Conservation (phyloP, 1,139 yeast genomes). For the Taiozyma sp. region DNA sequence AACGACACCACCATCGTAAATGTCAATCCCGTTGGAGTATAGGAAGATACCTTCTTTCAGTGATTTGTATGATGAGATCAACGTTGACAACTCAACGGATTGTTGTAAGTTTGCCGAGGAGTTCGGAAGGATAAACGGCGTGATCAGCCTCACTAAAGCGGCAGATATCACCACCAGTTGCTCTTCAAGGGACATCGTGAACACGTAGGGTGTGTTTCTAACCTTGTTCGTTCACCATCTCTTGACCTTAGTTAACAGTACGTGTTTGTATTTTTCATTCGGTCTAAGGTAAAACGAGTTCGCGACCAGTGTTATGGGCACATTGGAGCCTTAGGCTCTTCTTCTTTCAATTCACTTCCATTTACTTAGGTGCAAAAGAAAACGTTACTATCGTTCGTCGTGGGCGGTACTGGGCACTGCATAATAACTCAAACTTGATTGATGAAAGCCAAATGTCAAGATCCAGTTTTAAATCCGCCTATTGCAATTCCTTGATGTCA, state of each 20-base stretch:
- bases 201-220: background rate
- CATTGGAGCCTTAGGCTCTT: no score
- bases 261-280: background rate
- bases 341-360: no score
- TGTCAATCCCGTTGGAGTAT: constrained; percentile 51
- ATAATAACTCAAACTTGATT: no score
- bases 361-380: no score
- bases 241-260: background rate
- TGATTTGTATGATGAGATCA: constrained; percentile 61
- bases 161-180: constrained; percentile 9
- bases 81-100: constrained; percentile 76
- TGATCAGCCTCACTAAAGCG: constrained; percentile 13
- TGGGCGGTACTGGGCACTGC: no score
- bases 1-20: constrained; percentile 82
- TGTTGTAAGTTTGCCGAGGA: constrained; percentile 34
- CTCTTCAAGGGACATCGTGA: background rate
- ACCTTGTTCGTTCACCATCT: background rate
- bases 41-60: constrained; percentile 79
- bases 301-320: background rate
- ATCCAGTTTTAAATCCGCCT: no score
- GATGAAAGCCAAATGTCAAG: no score
- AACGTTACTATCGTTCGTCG: no score
- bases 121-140: constrained; percentile 15
- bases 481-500: no score
- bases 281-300: background rate